Percentiles rank a stretch among this genome's conserved stretches.
phyloP scores from a whole-genome alignment of 78 protist species.

The Mantamonas sphyraenae region DNA sequence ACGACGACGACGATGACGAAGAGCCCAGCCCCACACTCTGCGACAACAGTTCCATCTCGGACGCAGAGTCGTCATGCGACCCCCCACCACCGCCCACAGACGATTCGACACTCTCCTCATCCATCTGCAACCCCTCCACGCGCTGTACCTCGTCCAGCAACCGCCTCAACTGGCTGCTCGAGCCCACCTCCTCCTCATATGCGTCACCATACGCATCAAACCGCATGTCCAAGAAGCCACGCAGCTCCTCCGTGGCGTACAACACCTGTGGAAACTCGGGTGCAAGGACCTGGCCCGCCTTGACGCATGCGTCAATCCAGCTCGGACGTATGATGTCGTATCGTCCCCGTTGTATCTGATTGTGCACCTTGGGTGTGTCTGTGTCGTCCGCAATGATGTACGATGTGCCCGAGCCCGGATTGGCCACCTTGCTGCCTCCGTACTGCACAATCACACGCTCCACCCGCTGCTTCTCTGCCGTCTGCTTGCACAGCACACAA shows the following conservation, averaged over 20 bases:
- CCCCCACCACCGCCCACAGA: too few relatives aligned
- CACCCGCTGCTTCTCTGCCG: not conserved
- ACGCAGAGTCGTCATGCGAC: too few relatives aligned
- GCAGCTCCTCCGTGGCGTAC: not conserved
- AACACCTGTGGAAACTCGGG: not conserved
- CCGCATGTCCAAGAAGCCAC: too few relatives aligned
- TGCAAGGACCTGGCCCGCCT: not conserved
- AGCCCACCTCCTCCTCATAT: too few relatives aligned
- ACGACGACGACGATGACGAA: too few relatives aligned
- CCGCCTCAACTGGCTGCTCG: too few relatives aligned
- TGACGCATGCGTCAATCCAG: not conserved
- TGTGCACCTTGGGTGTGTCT: not conserved
- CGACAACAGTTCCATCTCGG: too few relatives aligned
- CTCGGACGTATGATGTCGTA: not conserved
- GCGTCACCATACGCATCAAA: too few relatives aligned
- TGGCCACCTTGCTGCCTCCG: not conserved
- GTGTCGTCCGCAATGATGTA: not conserved
- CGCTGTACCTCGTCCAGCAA: too few relatives aligned
- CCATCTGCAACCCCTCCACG: too few relatives aligned
- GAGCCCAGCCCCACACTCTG: too few relatives aligned
- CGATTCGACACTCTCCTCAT: too few relatives aligned
- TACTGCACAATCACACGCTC: not conserved
- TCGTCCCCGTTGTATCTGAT: not conserved
- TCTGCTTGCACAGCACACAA: not conserved
- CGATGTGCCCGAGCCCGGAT: not conserved